phyloP scores from a whole-genome alignment of 2,329 filamentous ascomycete genomes.

The Ceratocystis papillata region DNA sequence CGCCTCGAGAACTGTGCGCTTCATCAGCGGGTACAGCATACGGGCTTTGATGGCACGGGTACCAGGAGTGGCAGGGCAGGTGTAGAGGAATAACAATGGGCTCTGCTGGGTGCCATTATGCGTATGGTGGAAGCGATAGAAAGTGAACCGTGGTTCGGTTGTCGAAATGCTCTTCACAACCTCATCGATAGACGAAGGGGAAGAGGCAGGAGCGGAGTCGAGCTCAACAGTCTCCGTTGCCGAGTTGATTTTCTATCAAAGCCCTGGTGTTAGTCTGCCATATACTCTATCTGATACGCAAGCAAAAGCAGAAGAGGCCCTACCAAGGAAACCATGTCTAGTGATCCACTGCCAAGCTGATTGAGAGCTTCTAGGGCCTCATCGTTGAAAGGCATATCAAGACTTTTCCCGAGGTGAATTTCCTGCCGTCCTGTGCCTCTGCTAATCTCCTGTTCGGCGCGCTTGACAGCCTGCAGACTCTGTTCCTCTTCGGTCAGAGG shows the following conservation, averaged over 20 bases:
- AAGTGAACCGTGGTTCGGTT: conserved; percentile 64
- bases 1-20: conserved; percentile 53
- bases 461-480: conserved; percentile 59
- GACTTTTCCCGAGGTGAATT: conserved; percentile 47
- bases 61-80: conserved; percentile 55
- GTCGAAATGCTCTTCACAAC: conserved; percentile 50
- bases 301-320: conserved; percentile 28
- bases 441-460: conserved; percentile 64
- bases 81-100: conserved; percentile 70
- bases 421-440: conserved; percentile 51
- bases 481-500: conserved; percentile 72
- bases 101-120: conserved; percentile 42
- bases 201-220: conserved; percentile 39
- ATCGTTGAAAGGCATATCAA: conserved; percentile 49
- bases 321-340: conserved; percentile 55
- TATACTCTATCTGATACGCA: not conserved
- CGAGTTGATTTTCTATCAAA: conserved; percentile 56
- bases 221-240: conserved; percentile 59
- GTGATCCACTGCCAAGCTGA: conserved; percentile 44
- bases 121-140: conserved; percentile 58
- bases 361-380: conserved; percentile 55
- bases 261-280: conserved; percentile 17
- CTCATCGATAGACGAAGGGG: conserved; percentile 45
- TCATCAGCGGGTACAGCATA: conserved; percentile 72
- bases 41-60: conserved; percentile 66